Base-by-base conservation (phyloP, 352 stramenopile genomes). In the Phytophthora pistaciae region DNA sequence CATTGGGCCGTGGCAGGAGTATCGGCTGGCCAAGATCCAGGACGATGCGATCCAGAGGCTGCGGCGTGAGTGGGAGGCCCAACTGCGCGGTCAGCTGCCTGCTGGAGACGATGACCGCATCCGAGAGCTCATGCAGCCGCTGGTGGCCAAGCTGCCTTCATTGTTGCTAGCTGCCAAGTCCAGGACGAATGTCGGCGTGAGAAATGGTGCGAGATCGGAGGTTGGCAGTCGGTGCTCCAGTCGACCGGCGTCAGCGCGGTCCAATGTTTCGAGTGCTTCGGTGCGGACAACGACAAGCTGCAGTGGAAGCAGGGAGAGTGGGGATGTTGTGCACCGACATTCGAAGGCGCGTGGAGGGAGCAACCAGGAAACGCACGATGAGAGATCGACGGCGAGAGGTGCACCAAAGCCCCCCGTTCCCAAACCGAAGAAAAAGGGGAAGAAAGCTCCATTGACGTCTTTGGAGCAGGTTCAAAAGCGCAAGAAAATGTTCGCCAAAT, bases 1-100 rank as follows among this genome's bases (percentile, higher is more conserved):
- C 71, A 93, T 96, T 66, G 87, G 88, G 18, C 88, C 87, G 58
- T 96, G 87, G 85, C 89, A 96, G 66, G 87, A 96, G 74, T 96
- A 94, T 70, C 85, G 88, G 3, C 82, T 94, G 54, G 87, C 89
- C 21, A 93, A 94, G 78, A 87, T 96, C 74, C 87, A 96, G 74
- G 84, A 93, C 38, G 80, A 93, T 69, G 83, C 84, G 31, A 84
- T 94, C 42, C 80, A 94, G 74, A 76, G 81, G 40, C 78, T 95
- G 21, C 83, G 78, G 3, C 68, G 85, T 38, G 84, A 94, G 57
- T 93, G 75, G 77, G 84, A 93, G 42, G 74, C 78, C 56, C 78
- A 93, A 50, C 68, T 93, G 33, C 77, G 78, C 21, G 78, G 71
- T 20, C 78, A 93, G 66, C 48, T 91, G 13, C 74, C 80, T 14